Evolutionary conservation across 2,329 filamentous ascomycete species (phyloP).

Genomic region (Pseudogymnoascus sp.): DNA sequence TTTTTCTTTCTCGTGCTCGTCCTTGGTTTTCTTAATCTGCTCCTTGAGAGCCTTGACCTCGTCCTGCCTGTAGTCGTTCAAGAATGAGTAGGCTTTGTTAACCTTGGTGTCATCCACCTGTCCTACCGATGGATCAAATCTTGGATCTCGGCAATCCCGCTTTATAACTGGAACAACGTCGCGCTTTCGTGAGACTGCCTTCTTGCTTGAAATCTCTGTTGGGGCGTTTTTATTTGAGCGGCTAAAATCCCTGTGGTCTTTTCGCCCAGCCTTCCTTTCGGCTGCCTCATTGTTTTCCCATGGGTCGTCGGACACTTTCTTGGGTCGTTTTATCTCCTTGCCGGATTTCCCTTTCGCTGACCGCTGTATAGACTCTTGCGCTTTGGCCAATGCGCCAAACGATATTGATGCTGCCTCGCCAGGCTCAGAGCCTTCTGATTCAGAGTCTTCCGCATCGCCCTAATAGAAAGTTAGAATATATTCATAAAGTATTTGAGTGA

Average conservation of each 20-base stretch:
- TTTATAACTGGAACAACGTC: slow-evolving; percentile 58
- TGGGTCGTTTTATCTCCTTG: slow-evolving; percentile 17
- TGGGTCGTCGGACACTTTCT: slow-evolving; percentile 15
- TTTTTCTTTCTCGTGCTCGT: slow-evolving; percentile 53
- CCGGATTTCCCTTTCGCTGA: slow-evolving; percentile 28
- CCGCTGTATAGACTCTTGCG: slow-evolving; percentile 58
- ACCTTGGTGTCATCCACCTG: slow-evolving; percentile 49
- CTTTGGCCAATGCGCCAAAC: slow-evolving; percentile 84
- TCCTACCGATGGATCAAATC: slow-evolving; percentile 65
- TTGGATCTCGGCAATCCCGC: slow-evolving; percentile 63
- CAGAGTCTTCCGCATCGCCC: slow-evolving; percentile 14
- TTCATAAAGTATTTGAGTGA: not conserved
- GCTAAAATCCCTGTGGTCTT: slow-evolving; percentile 33
- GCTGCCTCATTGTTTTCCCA: slow-evolving; percentile 32
- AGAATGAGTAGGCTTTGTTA: slow-evolving; percentile 72
- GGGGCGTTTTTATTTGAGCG: slow-evolving; percentile 83
- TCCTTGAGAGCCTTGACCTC: slow-evolving; percentile 70
- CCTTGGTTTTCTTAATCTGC: slow-evolving; percentile 60
- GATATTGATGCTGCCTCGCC: slow-evolving; percentile 52
- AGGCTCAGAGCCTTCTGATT: slow-evolving; percentile 8
- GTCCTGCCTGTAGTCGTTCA: slow-evolving; percentile 75
- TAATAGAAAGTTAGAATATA: not conserved
- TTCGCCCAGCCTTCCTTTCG: slow-evolving; percentile 33
- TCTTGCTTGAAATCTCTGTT: slow-evolving; percentile 70
- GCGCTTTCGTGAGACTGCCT: slow-evolving; percentile 71